Base-by-base conservation (phyloP, 169 alveolate genomes). In the Plasmodium berghei region DNA sequence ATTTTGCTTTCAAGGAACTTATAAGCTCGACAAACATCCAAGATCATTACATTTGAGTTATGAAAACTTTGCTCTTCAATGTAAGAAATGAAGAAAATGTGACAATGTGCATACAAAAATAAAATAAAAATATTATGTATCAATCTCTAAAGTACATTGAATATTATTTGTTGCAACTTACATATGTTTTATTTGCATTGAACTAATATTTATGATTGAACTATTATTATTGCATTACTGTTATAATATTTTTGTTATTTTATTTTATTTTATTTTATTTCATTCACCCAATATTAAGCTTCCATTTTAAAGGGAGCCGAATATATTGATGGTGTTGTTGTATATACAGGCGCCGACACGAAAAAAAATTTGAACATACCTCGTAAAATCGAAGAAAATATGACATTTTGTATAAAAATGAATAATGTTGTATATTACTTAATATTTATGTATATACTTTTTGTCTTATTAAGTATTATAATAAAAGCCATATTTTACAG, bases 281-380 rank as follows among this genome's bases (percentile, higher is more conserved):
- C 40, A 56, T 83, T 2, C 42, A 34, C 42, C 42, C 42, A 4
- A 34, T 34, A 34, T 34, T 46, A 59, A 86, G 91, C 91, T n/a
- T 86, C 91, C 45, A 28, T 86, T 46, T 66, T 86, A 26, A 86
- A 69, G 26, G 91, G 91, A 9, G 87, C 75, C 14, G 87, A 86
- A 20, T 72, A 86, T 64, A 62, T 86, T 16, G 91, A 86, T 42
- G 91, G 87, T 20, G 91, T 86, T 40, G 91, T 86, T 63, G 87
- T 86, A 61, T 86, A 86, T 59, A 86, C 91, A 9, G 91, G 91
- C 16, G 91, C 74, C n/a, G 91, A 86, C 49, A 86, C 91, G 28
- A 86, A 86, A 63, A 86, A 86, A 62, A 86, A 86, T 70, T 71
- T 86, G 64, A 86, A 86, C n/a, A 66, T 86, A 56, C 91, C 87